These are phyloP conservation scores for Escallonia herrerae DNA, from an alignment of 129 eudicot species.

Conservation along the genomic window DNA sequence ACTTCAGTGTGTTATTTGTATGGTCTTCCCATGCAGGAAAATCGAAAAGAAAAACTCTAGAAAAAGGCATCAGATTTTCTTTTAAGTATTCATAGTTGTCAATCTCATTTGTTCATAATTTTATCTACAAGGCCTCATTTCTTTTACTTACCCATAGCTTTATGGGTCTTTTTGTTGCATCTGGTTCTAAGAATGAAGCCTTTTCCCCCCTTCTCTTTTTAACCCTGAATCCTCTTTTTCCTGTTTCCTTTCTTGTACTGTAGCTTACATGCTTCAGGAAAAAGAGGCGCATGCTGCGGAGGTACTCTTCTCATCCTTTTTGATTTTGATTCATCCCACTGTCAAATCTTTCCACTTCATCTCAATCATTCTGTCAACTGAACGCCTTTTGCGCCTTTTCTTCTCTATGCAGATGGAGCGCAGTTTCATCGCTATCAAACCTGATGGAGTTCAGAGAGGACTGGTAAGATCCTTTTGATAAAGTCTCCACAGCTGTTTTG, in stretches of 20 bases:
- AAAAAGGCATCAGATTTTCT: too few relatives aligned
- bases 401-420: constrained; percentile 66
- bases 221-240: neutral
- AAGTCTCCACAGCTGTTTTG: neutral
- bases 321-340: neutral
- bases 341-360: neutral
- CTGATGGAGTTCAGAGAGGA: constrained; percentile 99
- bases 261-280: constrained; percentile 87
- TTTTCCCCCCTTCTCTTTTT: neutral
- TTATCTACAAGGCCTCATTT: too few relatives aligned
- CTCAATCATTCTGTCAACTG: neutral
- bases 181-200: neutral
- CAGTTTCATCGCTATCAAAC: constrained; percentile 95
- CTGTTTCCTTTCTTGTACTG: constrained; percentile 12
- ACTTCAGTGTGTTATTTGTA: too few relatives aligned
- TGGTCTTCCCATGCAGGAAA: too few relatives aligned
- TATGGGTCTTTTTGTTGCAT: neutral
- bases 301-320: constrained; percentile 31
- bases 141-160: neutral
- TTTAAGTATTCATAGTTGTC: too few relatives aligned
- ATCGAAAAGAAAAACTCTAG: too few relatives aligned
- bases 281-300: constrained; percentile 86
- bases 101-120: too few relatives aligned
- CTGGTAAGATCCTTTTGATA: constrained; percentile 34
- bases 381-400: constrained; percentile 3